Evolutionary conservation across 2,329 filamentous ascomycete genomes (phyloP).

Genomic region (Plenodomus tracheiphilus): DNA sequence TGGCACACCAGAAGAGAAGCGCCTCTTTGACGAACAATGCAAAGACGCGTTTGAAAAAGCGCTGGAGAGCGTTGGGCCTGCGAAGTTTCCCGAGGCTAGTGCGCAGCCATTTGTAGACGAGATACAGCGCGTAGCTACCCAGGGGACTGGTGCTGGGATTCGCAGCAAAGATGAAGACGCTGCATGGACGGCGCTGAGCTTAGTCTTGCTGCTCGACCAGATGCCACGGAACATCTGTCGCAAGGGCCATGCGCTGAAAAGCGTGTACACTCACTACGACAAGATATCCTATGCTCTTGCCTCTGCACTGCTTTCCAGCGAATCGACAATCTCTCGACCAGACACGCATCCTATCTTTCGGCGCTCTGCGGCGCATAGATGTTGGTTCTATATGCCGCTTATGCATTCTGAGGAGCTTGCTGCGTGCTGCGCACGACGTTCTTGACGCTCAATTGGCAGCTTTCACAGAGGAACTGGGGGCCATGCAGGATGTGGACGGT

Average conservation of each 20-base stretch:
- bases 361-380: slow-evolving; percentile 45
- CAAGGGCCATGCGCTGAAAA: slow-evolving; percentile 44
- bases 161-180: slow-evolving; percentile 26
- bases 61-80: slow-evolving; percentile 44
- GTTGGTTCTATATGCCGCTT: slow-evolving; percentile 64
- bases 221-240: slow-evolving; percentile 66
- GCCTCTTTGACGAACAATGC: slow-evolving; percentile 44
- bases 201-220: slow-evolving; percentile 65
- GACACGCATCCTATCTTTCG: slow-evolving; percentile 37
- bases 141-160: slow-evolving; percentile 11
- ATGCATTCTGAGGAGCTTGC: slow-evolving; percentile 60
- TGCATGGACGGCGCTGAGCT: slow-evolving; percentile 49
- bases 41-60: slow-evolving; percentile 38
- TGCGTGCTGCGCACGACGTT: slow-evolving; percentile 48
- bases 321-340: slow-evolving; percentile 22
- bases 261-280: slow-evolving; percentile 62
- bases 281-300: slow-evolving; percentile 55
- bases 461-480: slow-evolving; percentile 40
- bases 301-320: slow-evolving; percentile 37
- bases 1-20: slow-evolving; percentile 36
- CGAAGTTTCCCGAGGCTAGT: slow-evolving; percentile 32
- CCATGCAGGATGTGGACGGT: slow-evolving; percentile 27
- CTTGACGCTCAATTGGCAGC: slow-evolving; percentile 38
- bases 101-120: slow-evolving; percentile 45
- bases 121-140: slow-evolving; percentile 22